A percentile compares a stretch with the other conserved stretches of the same genome.
Conservation (phyloP, 257 asterid genomes). For the Linaria vulgaris region DNA sequence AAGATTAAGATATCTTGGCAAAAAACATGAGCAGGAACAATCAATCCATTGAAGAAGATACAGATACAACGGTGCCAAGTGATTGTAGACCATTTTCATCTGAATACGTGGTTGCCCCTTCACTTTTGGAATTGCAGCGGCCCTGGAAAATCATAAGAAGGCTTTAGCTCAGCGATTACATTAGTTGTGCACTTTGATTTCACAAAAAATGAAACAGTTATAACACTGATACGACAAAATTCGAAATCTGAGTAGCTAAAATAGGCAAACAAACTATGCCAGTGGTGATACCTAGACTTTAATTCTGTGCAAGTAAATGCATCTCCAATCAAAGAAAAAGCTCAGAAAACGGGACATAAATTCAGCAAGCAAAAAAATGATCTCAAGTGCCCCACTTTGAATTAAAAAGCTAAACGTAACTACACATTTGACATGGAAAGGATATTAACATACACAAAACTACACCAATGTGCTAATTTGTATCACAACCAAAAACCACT, state of each 20-base stretch:
- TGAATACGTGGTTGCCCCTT: conserved; percentile 74
- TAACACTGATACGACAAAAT: background rate
- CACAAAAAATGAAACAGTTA: background rate
- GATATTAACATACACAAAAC: background rate
- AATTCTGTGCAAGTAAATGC: background rate
- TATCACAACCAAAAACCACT: conserved; percentile 3
- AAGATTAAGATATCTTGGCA: conserved; percentile 59
- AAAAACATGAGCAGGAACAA: conserved; percentile 64
- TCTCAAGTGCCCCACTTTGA: background rate
- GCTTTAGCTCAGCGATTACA: conserved; percentile 8
- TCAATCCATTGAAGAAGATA: conserved; percentile 76
- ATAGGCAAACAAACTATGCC: background rate
- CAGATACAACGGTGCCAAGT: conserved; percentile 60
- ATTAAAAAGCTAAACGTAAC: background rate
- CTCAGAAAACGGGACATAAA: background rate
- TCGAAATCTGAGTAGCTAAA: background rate
- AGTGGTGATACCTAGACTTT: background rate
- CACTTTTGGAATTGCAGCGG: conserved; percentile 77
- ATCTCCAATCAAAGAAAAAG: background rate
- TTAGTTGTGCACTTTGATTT: background rate
- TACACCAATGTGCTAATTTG: conserved; percentile 1
- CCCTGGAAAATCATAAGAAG: conserved; percentile 44
- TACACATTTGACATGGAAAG: background rate
- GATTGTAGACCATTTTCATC: conserved; percentile 79
- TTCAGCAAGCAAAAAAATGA: conserved; percentile 12